Evolutionary conservation across 768 basidiomycete genomes (phyloP).

Genomic region (Tulasnella sp.): DNA sequence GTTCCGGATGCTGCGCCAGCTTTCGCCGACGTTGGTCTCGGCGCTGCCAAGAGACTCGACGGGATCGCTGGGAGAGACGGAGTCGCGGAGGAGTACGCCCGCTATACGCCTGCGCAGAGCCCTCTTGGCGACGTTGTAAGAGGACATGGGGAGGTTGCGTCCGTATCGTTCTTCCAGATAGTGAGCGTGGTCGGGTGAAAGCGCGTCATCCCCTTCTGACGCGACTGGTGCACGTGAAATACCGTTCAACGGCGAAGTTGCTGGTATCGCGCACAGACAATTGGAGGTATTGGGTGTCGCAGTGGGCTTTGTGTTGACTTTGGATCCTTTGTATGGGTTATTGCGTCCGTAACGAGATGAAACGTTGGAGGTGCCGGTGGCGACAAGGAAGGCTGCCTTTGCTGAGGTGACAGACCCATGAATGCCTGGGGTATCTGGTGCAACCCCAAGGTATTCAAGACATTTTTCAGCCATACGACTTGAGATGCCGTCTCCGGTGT

Average conservation of each 20-base stretch:
- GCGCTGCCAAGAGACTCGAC: slow-evolving; percentile 19
- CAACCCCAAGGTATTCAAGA: slow-evolving; percentile 47
- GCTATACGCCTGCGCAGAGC: slow-evolving; percentile 83
- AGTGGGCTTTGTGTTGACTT: not conserved
- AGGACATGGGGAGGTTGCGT: slow-evolving; percentile 65
- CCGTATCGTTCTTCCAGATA: slow-evolving; percentile 95
- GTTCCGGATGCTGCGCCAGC: slow-evolving; percentile 51
- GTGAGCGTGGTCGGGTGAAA: slow-evolving; percentile 48
- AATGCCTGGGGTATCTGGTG: not conserved
- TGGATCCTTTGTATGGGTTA: not conserved
- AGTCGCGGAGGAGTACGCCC: slow-evolving; percentile 63
- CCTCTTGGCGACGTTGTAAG: slow-evolving; percentile 69
- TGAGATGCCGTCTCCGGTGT: slow-evolving; percentile 80
- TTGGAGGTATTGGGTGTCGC: not conserved
- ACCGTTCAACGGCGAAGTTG: not conserved
- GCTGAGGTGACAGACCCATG: not conserved
- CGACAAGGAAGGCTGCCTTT: not conserved
- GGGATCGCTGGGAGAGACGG: slow-evolving; percentile 24
- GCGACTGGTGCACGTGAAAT: not conserved
- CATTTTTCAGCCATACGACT: slow-evolving; percentile 78
- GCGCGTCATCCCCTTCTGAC: slow-evolving; percentile 30
- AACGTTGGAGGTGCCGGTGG: not conserved
- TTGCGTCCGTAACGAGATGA: not conserved
- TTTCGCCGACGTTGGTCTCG: slow-evolving; percentile 40
- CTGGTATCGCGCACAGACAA: too few relatives aligned